A percentile compares a stretch with the other conserved stretches of the same genome.
Conservation (phyloP, 2,329 filamentous ascomycete genomes). For the Trichoderma atrobrunneum region DNA sequence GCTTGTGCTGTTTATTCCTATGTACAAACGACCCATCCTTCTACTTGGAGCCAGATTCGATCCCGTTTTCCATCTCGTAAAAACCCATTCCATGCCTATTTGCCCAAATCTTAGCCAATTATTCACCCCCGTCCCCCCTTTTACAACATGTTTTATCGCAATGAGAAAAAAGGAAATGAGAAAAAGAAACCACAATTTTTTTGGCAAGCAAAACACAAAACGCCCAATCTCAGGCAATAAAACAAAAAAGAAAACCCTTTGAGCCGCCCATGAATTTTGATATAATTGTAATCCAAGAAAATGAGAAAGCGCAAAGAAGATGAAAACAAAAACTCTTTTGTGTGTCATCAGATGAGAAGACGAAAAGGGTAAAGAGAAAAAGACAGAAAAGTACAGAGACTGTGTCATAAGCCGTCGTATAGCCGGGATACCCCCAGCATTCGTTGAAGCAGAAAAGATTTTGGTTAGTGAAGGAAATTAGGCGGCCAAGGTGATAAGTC, state of each 20-base stretch:
- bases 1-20: slow-evolving; percentile 16
- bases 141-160: not conserved
- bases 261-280: slow-evolving; percentile 15
- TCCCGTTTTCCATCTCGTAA: not conserved
- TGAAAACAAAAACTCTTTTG: not conserved
- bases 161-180: not conserved
- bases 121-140: not conserved
- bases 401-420: slow-evolving; percentile 18
- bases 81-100: slow-evolving; percentile 6
- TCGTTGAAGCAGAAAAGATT: slow-evolving; percentile 3
- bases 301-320: not conserved
- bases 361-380: not conserved
- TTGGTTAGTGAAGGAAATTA: slow-evolving; percentile 8
- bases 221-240: not conserved
- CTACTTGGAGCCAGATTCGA: slow-evolving; percentile 1
- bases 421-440: slow-evolving; percentile 14
- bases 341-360: not conserved
- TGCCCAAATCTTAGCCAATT: not conserved
- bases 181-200: not conserved
- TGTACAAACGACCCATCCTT: slow-evolving; percentile 11
- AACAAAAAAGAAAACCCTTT: not conserved
- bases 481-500: slow-evolving; percentile 11
- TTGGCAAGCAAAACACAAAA: not conserved
- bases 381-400: slow-evolving; percentile 13
- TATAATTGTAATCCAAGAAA: not conserved